Percentiles rank a stretch among this genome's conserved stretches.
Conservation (phyloP, 176 grass and related monocot species). For the Oropetium thomaeum region DNA sequence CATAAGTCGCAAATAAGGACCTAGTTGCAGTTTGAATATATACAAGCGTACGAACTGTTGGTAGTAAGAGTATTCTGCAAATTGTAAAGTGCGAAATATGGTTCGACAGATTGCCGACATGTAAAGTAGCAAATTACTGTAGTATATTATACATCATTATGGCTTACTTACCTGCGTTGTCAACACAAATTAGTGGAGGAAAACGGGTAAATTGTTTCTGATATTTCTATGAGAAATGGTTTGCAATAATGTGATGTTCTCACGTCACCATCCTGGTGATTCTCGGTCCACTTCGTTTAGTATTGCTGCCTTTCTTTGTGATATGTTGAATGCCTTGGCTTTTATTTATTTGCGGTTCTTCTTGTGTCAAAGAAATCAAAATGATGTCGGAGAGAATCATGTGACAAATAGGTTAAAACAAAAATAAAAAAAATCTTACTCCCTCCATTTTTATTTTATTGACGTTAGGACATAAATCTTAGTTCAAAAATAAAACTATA, state of each 20-base stretch:
- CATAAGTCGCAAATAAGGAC: background rate
- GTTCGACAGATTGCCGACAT: background rate
- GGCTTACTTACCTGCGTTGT: background rate
- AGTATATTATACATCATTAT: background rate
- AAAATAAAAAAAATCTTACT: no score
- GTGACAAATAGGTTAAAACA: background rate
- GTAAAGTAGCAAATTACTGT: no score
- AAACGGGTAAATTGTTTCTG: background rate
- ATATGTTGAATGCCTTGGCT: no score
- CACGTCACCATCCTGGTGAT: background rate
- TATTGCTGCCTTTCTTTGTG: background rate
- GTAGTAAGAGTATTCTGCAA: background rate
- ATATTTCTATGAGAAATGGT: background rate
- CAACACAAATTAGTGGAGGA: background rate
- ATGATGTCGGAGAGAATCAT: background rate
- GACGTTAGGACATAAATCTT: no score
- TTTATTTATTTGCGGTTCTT: no score
- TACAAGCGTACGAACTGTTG: background rate
- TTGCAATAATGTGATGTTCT: background rate
- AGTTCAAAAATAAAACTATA: no score
- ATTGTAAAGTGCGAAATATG: background rate
- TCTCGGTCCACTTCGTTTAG: background rate
- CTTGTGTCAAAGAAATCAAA: background rate
- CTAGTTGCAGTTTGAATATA: background rate
- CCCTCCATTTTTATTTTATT: no score